Conservation (phyloP, 2,329 filamentous ascomycete genomes). For the Zymoseptoria passerinii region DNA sequence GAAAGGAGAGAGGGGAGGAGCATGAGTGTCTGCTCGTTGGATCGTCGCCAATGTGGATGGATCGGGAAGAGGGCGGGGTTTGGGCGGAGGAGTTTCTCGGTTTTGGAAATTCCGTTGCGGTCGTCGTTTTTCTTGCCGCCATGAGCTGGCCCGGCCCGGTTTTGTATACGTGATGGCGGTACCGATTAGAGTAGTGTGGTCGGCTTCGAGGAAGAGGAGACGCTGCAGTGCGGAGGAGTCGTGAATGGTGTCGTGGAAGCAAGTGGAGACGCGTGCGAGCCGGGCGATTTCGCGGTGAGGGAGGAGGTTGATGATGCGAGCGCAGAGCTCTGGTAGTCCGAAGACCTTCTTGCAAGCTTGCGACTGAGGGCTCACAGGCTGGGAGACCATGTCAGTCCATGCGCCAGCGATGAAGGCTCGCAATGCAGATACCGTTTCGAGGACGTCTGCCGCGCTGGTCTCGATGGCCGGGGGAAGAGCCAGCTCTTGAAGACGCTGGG, state of each 20-base stretch:
- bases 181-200: not conserved
- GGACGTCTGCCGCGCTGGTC: not conserved
- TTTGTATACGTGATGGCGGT: not conserved
- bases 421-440: not conserved
- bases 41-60: accelerated
- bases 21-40: not conserved
- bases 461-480: not conserved
- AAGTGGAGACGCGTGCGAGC: not conserved
- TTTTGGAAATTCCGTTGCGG: not conserved
- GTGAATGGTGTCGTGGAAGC: not conserved
- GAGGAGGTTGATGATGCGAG: not conserved
- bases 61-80: not conserved
- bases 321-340: not conserved
- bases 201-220: not conserved
- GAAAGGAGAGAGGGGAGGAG: not conserved
- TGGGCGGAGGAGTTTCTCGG: not conserved
- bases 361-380: not conserved
- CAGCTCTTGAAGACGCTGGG: no score
- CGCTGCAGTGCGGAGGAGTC: not conserved
- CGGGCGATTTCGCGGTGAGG: not conserved
- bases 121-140: not conserved
- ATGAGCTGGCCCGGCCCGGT: not conserved
- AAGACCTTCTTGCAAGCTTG: not conserved
- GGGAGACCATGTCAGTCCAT: not conserved
- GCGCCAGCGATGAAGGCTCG: no score